A percentile compares a stretch with the other conserved stretches of the same genome.
Conservation (phyloP, 1,284 basidiomycete genomes). For the Rhodotorula mucilaginosa region DNA sequence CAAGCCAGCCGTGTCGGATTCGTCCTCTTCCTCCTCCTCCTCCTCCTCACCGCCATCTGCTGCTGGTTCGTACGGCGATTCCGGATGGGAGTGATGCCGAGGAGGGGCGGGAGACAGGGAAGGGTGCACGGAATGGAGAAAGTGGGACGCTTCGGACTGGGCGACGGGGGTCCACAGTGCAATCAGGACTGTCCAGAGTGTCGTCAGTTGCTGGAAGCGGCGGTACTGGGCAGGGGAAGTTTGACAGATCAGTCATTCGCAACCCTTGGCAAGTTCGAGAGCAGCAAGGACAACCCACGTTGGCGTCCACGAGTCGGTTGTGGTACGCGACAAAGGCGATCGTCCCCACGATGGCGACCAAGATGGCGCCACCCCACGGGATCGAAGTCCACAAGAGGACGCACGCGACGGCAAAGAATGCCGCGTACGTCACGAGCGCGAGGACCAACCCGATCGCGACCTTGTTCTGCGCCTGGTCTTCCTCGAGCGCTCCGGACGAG, state of each 20-base stretch:
- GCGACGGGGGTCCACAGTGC: constrained; percentile 80
- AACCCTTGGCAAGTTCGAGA: too few species aligned
- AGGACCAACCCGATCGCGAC: constrained; percentile 78
- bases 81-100: background rate
- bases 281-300: constrained; percentile 42
- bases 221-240: constrained; percentile 56
- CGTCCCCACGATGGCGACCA: constrained; percentile 50
- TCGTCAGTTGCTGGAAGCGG: constrained; percentile 67
- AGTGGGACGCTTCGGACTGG: constrained; percentile 31
- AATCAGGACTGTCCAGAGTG: constrained; percentile 84
- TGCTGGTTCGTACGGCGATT: background rate
- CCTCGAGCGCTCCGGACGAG: constrained; percentile 65
- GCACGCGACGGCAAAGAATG: constrained; percentile 77
- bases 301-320: constrained; percentile 68
- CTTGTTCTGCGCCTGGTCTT: constrained; percentile 81
- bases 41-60: background rate
- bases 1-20: background rate
- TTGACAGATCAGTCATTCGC: background rate
- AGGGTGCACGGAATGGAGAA: constrained; percentile 18
- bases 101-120: constrained; percentile 7
- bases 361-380: constrained; percentile 53
- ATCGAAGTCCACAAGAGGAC: constrained; percentile 67
- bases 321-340: constrained; percentile 62
- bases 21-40: background rate
- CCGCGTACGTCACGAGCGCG: constrained; percentile 72